Percentiles rank a stretch among this genome's conserved stretches.
phyloP scores from a whole-genome alignment of 2,329 filamentous ascomycete genomes.

The Coniochaeta sp. region DNA sequence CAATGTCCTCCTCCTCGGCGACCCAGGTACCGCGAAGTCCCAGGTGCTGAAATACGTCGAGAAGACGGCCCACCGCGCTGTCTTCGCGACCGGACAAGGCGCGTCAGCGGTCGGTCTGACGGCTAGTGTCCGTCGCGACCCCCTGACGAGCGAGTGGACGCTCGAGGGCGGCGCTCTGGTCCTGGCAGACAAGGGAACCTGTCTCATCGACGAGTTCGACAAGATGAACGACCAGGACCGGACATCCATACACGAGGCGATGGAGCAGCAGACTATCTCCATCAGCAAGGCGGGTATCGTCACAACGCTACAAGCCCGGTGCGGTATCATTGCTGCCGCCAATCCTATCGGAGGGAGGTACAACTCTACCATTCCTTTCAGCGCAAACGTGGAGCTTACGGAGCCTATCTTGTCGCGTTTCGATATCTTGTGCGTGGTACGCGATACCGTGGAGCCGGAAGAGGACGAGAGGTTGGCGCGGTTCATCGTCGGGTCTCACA shows the following conservation, averaged over 20 bases:
- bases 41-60: slow-evolving; percentile 97
- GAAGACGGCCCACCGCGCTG: slow-evolving; percentile 91
- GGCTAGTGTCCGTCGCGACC: slow-evolving; percentile 90
- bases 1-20: slow-evolving; percentile 91
- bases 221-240: slow-evolving; percentile 99
- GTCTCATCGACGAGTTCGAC: slow-evolving; percentile 97
- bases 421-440: slow-evolving; percentile 91
- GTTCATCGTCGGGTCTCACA: slow-evolving; percentile 93
- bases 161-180: slow-evolving; percentile 93
- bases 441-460: slow-evolving; percentile 85
- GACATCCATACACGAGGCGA: slow-evolving; percentile 97
- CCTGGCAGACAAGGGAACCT: slow-evolving; percentile 88
- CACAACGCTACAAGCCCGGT: slow-evolving; percentile 90
- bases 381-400: slow-evolving; percentile 91
- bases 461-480: slow-evolving; percentile 91
- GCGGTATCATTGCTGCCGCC: slow-evolving; percentile 91
- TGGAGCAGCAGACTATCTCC: slow-evolving; percentile 99
- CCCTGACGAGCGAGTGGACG: slow-evolving; percentile 94
- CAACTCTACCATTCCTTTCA: slow-evolving; percentile 93
- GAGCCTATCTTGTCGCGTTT: slow-evolving; percentile 98
- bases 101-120: slow-evolving; percentile 96
- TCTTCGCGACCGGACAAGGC: slow-evolving; percentile 96
- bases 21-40: slow-evolving; percentile 96
- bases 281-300: slow-evolving; percentile 99
- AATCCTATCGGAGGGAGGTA: slow-evolving; percentile 96